A percentile compares a stretch with the other conserved stretches of the same genome.
Conservation (phyloP, 2,329 filamentous ascomycete species). For the Epichloe brachyelytri region DNA sequence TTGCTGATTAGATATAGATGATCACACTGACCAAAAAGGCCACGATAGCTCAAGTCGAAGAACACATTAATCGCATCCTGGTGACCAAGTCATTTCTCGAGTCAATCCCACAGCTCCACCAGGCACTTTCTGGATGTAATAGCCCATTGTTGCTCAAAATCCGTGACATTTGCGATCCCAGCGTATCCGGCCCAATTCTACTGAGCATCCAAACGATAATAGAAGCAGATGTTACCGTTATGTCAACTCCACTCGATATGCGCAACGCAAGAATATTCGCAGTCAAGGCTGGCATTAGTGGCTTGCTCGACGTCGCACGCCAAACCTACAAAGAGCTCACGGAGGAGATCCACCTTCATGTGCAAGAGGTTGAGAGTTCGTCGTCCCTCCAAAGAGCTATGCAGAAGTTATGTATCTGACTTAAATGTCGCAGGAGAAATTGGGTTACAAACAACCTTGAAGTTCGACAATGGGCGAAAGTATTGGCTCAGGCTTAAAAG, state of each 20-base stretch:
- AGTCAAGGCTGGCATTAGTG: slow-evolving; percentile 72
- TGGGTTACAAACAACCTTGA: slow-evolving; percentile 50
- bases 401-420: not conserved
- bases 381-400: not conserved
- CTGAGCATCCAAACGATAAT: slow-evolving; percentile 56
- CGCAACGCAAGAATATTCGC: slow-evolving; percentile 86
- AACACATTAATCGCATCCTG: slow-evolving; percentile 75
- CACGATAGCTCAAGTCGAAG: slow-evolving; percentile 58
- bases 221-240: slow-evolving; percentile 70
- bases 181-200: slow-evolving; percentile 46
- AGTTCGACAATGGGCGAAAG: slow-evolving; percentile 63
- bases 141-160: slow-evolving; percentile 55
- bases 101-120: slow-evolving; percentile 52
- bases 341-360: slow-evolving; percentile 60
- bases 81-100: slow-evolving; percentile 73
- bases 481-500: slow-evolving; percentile 62
- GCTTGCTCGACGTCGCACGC: slow-evolving; percentile 75
- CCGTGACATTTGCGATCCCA: slow-evolving; percentile 53
- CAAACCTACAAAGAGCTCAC: slow-evolving; percentile 84
- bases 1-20: slow-evolving; percentile 34
- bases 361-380: slow-evolving; percentile 53
- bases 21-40: slow-evolving; percentile 60
- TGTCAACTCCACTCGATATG: slow-evolving; percentile 68
- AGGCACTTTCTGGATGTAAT: slow-evolving; percentile 51
- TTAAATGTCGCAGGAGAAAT: slow-evolving; percentile 32